These are phyloP conservation scores for Massariosphaeria phaeospora DNA, from an alignment of 495 filamentous ascomycete genomes.

Conservation along the genomic window DNA sequence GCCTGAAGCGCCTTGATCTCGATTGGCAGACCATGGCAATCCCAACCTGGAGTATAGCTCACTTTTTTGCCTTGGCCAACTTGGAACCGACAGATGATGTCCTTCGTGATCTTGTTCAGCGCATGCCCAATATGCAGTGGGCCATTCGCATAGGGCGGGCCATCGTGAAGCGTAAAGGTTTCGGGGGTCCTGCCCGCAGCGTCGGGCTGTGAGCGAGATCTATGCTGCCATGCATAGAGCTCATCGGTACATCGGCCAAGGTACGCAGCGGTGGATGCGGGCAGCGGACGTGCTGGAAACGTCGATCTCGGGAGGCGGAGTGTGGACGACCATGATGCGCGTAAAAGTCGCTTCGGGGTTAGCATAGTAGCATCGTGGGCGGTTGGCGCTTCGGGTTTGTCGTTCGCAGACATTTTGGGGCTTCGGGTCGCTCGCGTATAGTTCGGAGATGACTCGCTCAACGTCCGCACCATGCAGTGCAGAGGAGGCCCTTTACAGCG, in stretches of 20 bases:
- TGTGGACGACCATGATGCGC: conserved; percentile 39
- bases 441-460: conserved; percentile 1
- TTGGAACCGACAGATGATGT: conserved; percentile 79
- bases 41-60: conserved; percentile 92
- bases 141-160: conserved; percentile 95
- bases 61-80: conserved; percentile 71
- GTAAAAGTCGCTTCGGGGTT: conserved; percentile 30
- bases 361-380: conserved; percentile 35
- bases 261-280: conserved; percentile 47
- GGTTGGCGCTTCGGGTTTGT: not conserved
- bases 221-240: conserved; percentile 80
- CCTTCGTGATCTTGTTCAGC: conserved; percentile 95
- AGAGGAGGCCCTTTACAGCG: no score
- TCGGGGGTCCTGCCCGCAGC: not conserved
- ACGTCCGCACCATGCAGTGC: no score
- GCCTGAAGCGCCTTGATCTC: conserved; percentile 89
- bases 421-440: not conserved
- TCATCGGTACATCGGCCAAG: conserved; percentile 76
- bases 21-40: conserved; percentile 96
- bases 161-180: conserved; percentile 83
- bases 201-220: conserved; percentile 45
- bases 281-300: conserved; percentile 47
- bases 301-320: conserved; percentile 43
- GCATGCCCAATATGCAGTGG: conserved; percentile 95
- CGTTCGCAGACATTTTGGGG: not conserved